phyloP scores from a whole-genome alignment of 2,329 filamentous ascomycete genomes.

The Verticillium alfalfae region DNA sequence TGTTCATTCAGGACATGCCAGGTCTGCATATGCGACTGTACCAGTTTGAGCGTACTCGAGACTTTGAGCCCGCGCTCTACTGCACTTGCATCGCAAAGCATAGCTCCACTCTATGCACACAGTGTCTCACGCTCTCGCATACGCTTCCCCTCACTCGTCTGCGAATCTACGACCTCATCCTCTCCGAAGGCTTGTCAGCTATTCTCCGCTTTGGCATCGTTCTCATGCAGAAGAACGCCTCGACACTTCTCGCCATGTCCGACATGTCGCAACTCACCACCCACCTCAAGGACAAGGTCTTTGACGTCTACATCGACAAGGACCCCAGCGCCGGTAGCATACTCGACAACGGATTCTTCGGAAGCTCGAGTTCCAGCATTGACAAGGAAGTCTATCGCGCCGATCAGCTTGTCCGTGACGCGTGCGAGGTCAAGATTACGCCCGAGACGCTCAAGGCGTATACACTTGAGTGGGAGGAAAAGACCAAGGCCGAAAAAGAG shows the following conservation, averaged over 20 bases:
- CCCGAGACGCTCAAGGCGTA: conserved; percentile 78
- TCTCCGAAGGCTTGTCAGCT: conserved; percentile 88
- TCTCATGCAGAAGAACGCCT: conserved; percentile 90
- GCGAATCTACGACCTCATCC: conserved; percentile 90
- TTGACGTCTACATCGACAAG: conserved; percentile 96
- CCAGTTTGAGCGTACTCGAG: conserved; percentile 96
- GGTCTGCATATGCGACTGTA: conserved; percentile 90
- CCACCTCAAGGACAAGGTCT: conserved; percentile 89
- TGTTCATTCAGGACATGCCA: conserved; percentile 95
- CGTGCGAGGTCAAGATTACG: conserved; percentile 80
- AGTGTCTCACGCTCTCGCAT: conserved; percentile 95
- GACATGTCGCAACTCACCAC: conserved; percentile 87
- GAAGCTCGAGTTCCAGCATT: conserved; percentile 77
- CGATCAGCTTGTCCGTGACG: conserved; percentile 88
- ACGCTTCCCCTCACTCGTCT: conserved; percentile 93
- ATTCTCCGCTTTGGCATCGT: conserved; percentile 93
- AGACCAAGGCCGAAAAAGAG: conserved; percentile 74
- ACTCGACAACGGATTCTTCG: conserved; percentile 95
- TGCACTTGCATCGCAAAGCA: conserved; percentile 83
- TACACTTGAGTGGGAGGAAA: conserved; percentile 86
- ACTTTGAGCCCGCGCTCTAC: conserved; percentile 88
- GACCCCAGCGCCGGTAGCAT: conserved; percentile 88
- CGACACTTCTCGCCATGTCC: conserved; percentile 72
- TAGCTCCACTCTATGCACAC: conserved; percentile 93
- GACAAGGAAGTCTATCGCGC: conserved; percentile 96